Base-by-base conservation (phyloP, 1,139 yeast genomes). In the Magnusiomyces fungicola region DNA sequence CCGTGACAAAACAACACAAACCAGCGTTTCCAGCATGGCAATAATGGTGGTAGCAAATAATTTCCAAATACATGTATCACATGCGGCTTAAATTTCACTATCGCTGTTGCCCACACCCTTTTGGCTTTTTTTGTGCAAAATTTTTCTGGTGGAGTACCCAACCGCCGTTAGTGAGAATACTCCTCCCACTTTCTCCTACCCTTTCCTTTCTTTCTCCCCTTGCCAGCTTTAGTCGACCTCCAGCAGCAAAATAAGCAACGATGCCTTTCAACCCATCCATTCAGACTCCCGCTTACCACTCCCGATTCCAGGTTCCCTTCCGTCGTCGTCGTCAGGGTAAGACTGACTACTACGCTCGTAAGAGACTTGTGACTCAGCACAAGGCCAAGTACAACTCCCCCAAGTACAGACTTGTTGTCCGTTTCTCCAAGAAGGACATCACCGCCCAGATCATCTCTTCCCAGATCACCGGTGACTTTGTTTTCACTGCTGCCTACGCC, bases 241-340 rank as follows among this genome's bases (percentile, higher is more conserved):
- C 16, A 32, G 36, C 36, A 32, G 36, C 36, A 14, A n/a, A 5
- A 7, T 32, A 32, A 32, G 9, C 36, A 32, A 32, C 36, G n/a
- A 32, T 32, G 36, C 16, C 36, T 32, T 32, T 32, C 36, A 32
- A 14, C 36, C n/a, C n/a, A n/a, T 38, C 14, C 22, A 92, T 19
- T 23, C 25, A 89, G 82, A 74, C 80, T 70, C 82, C 95, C 68
- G 94, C 97, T 65, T 92, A 94, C 92, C 89, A 82, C 82, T 89
- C 97, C 73, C 92, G 99, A 75, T 92, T 83, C 96, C 99, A 92
- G 81, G 81, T 98, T 73, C 97, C 97, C 66, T 92, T 89, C 96
- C 89, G 98, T 77, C 89, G 99, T 84, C 88, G 99, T 86, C 89
- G 95, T 74, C 97, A 94, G 79, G 99, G 98, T 80, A 92, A 94